phyloP scores from a whole-genome alignment of 371 early-diverging fungal genomes.

The Rhizopus stolonifer region DNA sequence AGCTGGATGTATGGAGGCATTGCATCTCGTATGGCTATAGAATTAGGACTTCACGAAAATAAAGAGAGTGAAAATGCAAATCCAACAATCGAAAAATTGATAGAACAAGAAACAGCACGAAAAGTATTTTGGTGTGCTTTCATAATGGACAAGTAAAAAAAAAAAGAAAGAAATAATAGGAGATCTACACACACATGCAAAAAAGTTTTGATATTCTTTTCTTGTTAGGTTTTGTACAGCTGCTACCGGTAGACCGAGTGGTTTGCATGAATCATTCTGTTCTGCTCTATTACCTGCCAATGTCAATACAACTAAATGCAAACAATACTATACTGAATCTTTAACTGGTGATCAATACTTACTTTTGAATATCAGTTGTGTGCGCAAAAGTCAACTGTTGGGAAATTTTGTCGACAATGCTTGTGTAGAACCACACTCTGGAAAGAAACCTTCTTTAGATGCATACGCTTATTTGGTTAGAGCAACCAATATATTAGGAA shows the following conservation, averaged over 20 bases:
- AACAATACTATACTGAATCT: slow-evolving; percentile 39
- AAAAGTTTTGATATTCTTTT: too few relatives aligned
- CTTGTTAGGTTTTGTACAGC: slow-evolving; percentile 26
- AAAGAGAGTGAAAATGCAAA: slow-evolving; percentile 23
- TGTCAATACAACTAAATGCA: not conserved
- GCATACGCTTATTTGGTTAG: slow-evolving; percentile 27
- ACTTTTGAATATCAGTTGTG: slow-evolving; percentile 26
- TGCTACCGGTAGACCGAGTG: slow-evolving; percentile 26
- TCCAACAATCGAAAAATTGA: slow-evolving; percentile 34
- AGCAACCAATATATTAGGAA: slow-evolving; percentile 35
- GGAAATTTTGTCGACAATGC: slow-evolving; percentile 7
- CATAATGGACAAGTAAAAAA: slow-evolving; percentile 38
- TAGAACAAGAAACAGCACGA: slow-evolving; percentile 24
- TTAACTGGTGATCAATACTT: slow-evolving; percentile 27
- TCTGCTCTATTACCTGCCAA: slow-evolving; percentile 57
- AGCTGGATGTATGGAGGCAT: slow-evolving; percentile 75
- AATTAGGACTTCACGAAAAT: slow-evolving; percentile 60
- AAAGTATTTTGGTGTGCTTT: slow-evolving; percentile 30
- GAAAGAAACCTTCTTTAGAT: slow-evolving; percentile 12
- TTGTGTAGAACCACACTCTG: not conserved
- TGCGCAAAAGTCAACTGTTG: slow-evolving; percentile 31
- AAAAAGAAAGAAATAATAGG: slow-evolving; percentile 23
- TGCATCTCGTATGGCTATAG: slow-evolving; percentile 60
- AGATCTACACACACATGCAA: too few relatives aligned
- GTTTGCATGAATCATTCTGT: slow-evolving; percentile 57